phyloP scores from a whole-genome alignment of 305 asterid species.

The Petunia hybrid region DNA sequence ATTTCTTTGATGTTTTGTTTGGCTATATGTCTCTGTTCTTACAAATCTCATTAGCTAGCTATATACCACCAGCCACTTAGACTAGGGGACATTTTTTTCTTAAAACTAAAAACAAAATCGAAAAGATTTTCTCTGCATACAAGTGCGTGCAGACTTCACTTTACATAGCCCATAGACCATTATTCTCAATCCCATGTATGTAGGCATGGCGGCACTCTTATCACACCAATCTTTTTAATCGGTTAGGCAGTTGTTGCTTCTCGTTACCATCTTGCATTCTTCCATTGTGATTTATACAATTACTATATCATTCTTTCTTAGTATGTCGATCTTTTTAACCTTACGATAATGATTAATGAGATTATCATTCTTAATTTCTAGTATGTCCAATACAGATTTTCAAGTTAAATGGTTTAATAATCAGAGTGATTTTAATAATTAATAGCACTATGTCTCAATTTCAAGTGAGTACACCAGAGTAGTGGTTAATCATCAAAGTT shows the following conservation, averaged over 20 bases:
- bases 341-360: too few relatives aligned
- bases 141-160: conserved; percentile 39
- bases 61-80: not conserved
- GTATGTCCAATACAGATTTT: too few relatives aligned
- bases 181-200: not conserved
- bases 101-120: too few relatives aligned
- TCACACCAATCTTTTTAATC: not conserved
- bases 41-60: not conserved
- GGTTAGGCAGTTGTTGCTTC: conserved; percentile 5
- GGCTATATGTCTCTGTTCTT: conserved; percentile 7
- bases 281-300: too few relatives aligned
- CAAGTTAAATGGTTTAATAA: too few relatives aligned
- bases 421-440: too few relatives aligned
- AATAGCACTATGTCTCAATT: too few relatives aligned
- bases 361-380: too few relatives aligned
- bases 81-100: not conserved
- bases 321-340: too few relatives aligned
- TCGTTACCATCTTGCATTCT: not conserved
- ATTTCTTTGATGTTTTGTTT: conserved; percentile 12
- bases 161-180: not conserved
- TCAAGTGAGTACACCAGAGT: too few relatives aligned
- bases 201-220: not conserved
- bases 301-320: too few relatives aligned
- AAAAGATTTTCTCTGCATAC: conserved; percentile 34
- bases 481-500: too few relatives aligned